Base-by-base conservation (phyloP, 1,139 yeast species). In the Yamadazyma mexicana region DNA sequence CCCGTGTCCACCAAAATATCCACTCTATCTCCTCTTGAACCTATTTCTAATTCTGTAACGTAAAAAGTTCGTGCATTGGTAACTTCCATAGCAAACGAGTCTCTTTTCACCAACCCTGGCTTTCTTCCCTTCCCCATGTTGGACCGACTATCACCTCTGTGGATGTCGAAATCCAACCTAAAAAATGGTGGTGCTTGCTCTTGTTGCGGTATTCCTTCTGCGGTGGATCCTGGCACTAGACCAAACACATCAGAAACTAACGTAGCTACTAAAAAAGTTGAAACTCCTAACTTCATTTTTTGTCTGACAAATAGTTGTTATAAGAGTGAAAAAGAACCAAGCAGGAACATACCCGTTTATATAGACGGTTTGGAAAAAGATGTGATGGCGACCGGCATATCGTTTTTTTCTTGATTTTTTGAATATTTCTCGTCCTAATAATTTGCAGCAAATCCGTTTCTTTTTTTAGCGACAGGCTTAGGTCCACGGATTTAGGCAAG, bases 61-160 rank as follows among this genome's bases (percentile, higher is more conserved):
- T 80, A 81, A 50, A 75, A 80, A 3, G 76, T 70, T 15, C 58
- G 56, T 43, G 66, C 60, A 52, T 79, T 79, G 14, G 54, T 48
- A 22, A 81, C 46, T 3, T 55, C 65, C 61, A 77, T 62, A 12
- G 56, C 56, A 6, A 69, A 60, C 16, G 31, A 32, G 20, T 38
- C 41, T 44, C 79, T 58, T 45, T 67, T 72, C 12, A 56, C 52
- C 17, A 69, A 43, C 12, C 42, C 42, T 3, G 52, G 46, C 26
- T 32, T 33, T 12, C 44, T 41, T 17, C 45, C 49, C 2, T 47
- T 48, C 1, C 48, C 47, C 46, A 56, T 47, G 40, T 58, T 57
- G 9, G 38, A 25, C 26, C 38, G 43, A 17, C 45, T 44, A 38
- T 49, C 48, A 6, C 66, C 68, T 35, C 66, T 49, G 33, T 61